Evolutionary conservation across 1,139 yeast species (phyloP).

Genomic region (Geotrichum candidum): DNA sequence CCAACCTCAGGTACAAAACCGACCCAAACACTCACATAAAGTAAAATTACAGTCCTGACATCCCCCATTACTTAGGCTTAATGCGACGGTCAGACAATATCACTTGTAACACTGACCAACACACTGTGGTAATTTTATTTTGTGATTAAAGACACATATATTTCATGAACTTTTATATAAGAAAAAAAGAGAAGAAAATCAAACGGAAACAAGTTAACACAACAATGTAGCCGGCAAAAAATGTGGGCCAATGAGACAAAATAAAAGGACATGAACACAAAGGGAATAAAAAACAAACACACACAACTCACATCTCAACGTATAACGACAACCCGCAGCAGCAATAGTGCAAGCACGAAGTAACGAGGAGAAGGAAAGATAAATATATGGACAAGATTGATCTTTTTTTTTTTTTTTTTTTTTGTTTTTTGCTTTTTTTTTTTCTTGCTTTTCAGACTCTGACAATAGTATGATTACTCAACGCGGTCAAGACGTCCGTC

Average conservation of each 20-base stretch:
- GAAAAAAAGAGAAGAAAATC: not conserved
- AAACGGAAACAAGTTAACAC: not conserved
- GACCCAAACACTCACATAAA: too few relatives aligned
- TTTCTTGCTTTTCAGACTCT: not conserved
- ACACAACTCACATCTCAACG: not conserved
- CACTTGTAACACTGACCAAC: too few relatives aligned
- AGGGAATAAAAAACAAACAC: not conserved
- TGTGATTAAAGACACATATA: not conserved
- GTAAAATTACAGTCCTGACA: too few relatives aligned
- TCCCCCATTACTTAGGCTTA: too few relatives aligned
- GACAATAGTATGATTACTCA: conserved; percentile 21
- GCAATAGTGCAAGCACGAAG: not conserved
- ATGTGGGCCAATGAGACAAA: not conserved
- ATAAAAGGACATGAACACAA: not conserved
- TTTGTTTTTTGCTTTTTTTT: not conserved
- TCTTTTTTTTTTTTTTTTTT: not conserved
- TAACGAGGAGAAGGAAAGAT: not conserved
- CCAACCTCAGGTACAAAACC: too few relatives aligned
- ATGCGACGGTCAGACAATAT: too few relatives aligned
- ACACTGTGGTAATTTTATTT: not conserved
- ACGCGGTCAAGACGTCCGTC: conserved; percentile 46
- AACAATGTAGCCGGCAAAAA: not conserved
- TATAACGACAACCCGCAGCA: not conserved
- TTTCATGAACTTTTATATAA: not conserved
- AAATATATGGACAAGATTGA: not conserved